Base-by-base conservation (phyloP, 768 basidiomycete genomes). In the Panellus pusillus region DNA sequence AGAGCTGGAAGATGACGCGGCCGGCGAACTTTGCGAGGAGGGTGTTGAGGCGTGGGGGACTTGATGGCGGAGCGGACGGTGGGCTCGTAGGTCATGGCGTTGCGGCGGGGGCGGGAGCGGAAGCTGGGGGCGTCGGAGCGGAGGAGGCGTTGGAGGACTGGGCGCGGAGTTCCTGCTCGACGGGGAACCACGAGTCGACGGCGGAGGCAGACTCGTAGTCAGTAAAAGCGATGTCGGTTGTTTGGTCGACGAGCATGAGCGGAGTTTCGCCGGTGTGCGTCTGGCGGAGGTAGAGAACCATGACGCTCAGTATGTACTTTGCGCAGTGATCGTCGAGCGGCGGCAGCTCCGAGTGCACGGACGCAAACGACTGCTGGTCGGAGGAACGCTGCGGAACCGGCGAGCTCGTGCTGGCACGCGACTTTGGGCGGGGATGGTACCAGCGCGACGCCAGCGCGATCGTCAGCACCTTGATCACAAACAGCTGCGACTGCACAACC, bases 401-500 rank as follows among this genome's bases (percentile, higher is more conserved):
- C 1, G 78, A 66, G 35, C 75, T 78, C 59, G 72, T 72, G 61
- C 77, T 74, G 24, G 75, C 63, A 15, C 75, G 75, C 17, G 80
- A 80, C 28, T 65, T 66, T 7, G 78, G 67, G 13, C 76, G 71
- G 6, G 74, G 65, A n/a, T 73, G 69, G 32, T 72, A 76, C 88
- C 89, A 93, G 29, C 89, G 83, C 14, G 88, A 84, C 5, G 89
- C 82, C 79, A 95, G 83, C 43, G 86, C 82, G 40, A 87, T 76
- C 0, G 87, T 79, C 12, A 96, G 70, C 19, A 94, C 84, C 70
- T 94, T 92, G 63, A 94, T 77, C 36, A 95, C 71, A 61, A 91
- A 91, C 2, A 95, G 75, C 66, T 94, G 90, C 0, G 93, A 94
- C 65, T 95, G 92, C 4, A 93, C 78, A 39, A 87, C 80, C 51